Evolutionary conservation across 768 basidiomycete genomes (phyloP), one percentile per base, ranked within the genome.

Genomic region (Calocybe indica): DNA sequence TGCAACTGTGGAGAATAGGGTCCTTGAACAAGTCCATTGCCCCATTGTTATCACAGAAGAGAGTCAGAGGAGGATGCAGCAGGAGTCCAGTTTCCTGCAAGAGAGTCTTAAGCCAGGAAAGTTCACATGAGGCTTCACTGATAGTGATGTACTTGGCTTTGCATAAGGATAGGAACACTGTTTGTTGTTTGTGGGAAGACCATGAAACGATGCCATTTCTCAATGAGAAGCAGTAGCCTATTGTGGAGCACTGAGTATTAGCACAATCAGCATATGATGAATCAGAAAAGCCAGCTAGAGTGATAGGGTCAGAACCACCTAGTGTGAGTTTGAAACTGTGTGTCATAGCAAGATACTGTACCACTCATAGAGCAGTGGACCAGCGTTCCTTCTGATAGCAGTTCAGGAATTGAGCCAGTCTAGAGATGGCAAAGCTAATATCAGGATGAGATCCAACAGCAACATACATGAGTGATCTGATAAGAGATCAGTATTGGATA

Each of bases 391-490:
- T 5, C 1, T n/a, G 15, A 5, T 48, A 48, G 8, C 2, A 34
- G n/a, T 45, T 30, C 28, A 50, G n/a, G 31, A 41, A 48, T n/a
- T 48, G 47, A 1, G 40, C 34, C 3, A 48, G 29, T 36, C 40
- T 37, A 6, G 38, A 40, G 3, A 48, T 38, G 1, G 47, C 32
- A 11, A 33, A 48, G 7, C 6, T 12, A 12, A 31, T 47, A 14
- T 40, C 46, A 11, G 40, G 47, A 7, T 8, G 34, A 41, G 47
- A 11, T 4, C 36, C 36, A 37, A 37, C 36, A 37, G 36, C 14
- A 4, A 37, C 14, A 14, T 37, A 37, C 36, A 37, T 37, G 2
- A 37, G 4, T 2, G 36, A 37, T 2, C 36, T 4, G 2, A 37
- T 4, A 37, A 37, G 36, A 4, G 36, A 37, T 37, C 36, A 3